phyloP scores from a whole-genome alignment of 148 eudicot genomes.

The Amaranthus hypochondriacus region DNA sequence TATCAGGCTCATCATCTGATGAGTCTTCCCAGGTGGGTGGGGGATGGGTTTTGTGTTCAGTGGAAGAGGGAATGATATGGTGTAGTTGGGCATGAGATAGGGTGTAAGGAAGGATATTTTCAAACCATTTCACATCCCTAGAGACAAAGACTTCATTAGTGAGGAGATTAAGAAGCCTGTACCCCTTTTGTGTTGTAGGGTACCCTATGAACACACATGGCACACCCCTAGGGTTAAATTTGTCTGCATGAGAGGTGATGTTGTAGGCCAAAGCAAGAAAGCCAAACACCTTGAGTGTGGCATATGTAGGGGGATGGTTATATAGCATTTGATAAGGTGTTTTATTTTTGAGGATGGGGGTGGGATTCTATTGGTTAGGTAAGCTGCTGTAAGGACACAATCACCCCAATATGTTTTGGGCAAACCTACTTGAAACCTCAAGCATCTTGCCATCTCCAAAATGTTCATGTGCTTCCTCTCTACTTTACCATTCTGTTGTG shows the following conservation, averaged over 20 bases:
- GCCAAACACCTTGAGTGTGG: neutral
- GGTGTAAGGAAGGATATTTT: neutral
- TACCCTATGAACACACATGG: neutral
- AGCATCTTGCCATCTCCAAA: neutral
- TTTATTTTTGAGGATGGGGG: neutral
- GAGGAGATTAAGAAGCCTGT: neutral
- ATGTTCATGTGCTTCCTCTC: constrained; percentile 2
- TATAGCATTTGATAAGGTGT: neutral
- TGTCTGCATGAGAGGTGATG: neutral
- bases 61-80: neutral
- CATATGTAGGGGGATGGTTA: neutral
- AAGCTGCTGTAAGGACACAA: neutral
- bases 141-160: neutral
- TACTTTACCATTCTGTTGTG: neutral
- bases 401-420: neutral
- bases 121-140: neutral
- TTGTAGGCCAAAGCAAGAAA: neutral
- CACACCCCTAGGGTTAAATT: neutral
- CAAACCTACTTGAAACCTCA: neutral
- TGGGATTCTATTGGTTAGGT: neutral
- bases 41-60: neutral
- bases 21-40: neutral
- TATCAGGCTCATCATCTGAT: too few species aligned
- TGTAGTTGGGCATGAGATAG: neutral
- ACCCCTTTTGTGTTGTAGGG: neutral